Percentiles rank a stretch among this genome's conserved stretches.
These are phyloP conservation scores for Penicillium sp. DNA, from an alignment of 2,329 filamentous ascomycete genomes.

Conservation along the genomic window DNA sequence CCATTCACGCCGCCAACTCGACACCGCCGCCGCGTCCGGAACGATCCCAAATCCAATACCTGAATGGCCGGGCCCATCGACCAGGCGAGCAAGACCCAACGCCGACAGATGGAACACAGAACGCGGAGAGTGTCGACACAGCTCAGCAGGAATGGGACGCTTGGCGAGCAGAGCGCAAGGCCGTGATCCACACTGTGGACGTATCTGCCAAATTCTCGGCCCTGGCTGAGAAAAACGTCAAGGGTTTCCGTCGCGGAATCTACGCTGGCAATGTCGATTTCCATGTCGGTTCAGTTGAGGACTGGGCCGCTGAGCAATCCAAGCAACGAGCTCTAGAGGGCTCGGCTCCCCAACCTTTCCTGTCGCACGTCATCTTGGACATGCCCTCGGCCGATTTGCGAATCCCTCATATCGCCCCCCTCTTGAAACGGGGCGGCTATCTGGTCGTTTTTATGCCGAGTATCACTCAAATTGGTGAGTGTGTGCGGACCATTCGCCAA, in stretches of 20 bases:
- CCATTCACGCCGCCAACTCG: slow-evolving; percentile 67
- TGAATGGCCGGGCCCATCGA: slow-evolving; percentile 20
- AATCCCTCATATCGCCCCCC: slow-evolving; percentile 42
- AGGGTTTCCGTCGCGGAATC: slow-evolving; percentile 62
- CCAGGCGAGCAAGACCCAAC: slow-evolving; percentile 21
- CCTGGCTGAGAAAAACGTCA: slow-evolving; percentile 59
- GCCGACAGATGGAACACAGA: slow-evolving; percentile 1
- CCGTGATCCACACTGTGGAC: slow-evolving; percentile 71
- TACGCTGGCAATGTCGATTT: slow-evolving; percentile 69
- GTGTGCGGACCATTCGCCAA: slow-evolving; percentile 50
- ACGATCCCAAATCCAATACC: slow-evolving; percentile 27
- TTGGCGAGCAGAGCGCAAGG: slow-evolving; percentile 52
- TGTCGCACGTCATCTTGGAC: slow-evolving; percentile 68
- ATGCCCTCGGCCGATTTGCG: slow-evolving; percentile 57
- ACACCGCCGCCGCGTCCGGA: slow-evolving; percentile 42
- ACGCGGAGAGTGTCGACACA: slow-evolving; percentile 11
- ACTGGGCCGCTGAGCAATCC: slow-evolving; percentile 55
- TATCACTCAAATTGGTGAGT: slow-evolving; percentile 69
- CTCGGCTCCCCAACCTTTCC: slow-evolving; percentile 49
- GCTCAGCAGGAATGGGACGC: slow-evolving; percentile 37
- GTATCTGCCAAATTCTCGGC: slow-evolving; percentile 55
- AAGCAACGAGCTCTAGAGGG: slow-evolving; percentile 27
- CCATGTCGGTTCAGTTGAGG: slow-evolving; percentile 60
- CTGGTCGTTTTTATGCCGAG: slow-evolving; percentile 69
- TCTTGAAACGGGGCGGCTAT: slow-evolving; percentile 58